These are phyloP conservation scores for Septoria petroselini DNA, from an alignment of 2,329 filamentous ascomycete species.

Conservation along the genomic window DNA sequence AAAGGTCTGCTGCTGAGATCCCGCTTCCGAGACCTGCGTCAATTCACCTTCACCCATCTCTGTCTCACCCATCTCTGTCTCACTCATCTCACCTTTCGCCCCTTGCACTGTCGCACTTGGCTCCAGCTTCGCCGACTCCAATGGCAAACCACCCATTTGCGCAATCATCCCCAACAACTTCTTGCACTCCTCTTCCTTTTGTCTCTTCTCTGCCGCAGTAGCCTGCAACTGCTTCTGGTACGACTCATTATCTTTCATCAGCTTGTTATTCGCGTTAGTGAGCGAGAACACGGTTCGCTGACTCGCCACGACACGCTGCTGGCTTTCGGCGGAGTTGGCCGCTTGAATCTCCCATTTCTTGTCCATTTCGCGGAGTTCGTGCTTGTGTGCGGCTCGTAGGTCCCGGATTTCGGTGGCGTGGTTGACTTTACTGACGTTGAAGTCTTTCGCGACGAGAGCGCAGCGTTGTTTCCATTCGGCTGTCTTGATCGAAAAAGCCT, in stretches of 20 bases:
- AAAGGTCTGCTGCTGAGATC: no score
- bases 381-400: background rate
- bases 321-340: conserved; percentile 7
- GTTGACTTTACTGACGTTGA: background rate
- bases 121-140: background rate
- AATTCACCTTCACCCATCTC: background rate
- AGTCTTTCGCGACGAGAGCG: background rate
- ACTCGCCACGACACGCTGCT: background rate
- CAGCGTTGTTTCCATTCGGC: background rate
- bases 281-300: background rate
- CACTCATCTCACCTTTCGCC: no score
- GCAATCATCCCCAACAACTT: background rate
- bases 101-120: background rate
- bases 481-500: no score
- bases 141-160: background rate
- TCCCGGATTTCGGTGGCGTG: conserved; percentile 4
- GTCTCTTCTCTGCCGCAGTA: conserved; percentile 2
- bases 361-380: background rate
- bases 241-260: background rate
- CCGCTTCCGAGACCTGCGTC: background rate
- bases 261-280: background rate
- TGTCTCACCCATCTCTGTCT: background rate
- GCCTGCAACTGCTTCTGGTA: background rate
- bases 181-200: background rate
- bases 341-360: conserved; percentile 6